These are phyloP conservation scores for Boechera divaricarpa DNA, from an alignment of 345 rosid genomes.

Conservation along the genomic window DNA sequence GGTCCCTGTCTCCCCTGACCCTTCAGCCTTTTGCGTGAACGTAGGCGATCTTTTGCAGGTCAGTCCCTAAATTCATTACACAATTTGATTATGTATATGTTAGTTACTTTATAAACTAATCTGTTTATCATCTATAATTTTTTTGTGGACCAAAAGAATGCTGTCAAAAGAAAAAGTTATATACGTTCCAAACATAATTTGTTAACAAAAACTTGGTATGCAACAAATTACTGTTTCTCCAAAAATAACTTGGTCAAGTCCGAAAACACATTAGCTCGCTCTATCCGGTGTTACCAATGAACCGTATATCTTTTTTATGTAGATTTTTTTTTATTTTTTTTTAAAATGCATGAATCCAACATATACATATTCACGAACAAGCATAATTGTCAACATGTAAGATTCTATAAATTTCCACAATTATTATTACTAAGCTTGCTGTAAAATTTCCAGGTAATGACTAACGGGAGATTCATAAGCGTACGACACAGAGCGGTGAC, in stretches of 20 bases:
- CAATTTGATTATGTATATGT: background rate
- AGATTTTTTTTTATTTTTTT: too few relatives aligned
- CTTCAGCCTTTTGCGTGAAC: slow-evolving; percentile 66
- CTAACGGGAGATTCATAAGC: slow-evolving; percentile 76
- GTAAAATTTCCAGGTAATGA: slow-evolving; percentile 53
- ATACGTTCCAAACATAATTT: too few relatives aligned
- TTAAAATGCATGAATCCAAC: background rate
- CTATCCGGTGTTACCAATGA: too few relatives aligned
- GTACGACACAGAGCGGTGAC: slow-evolving; percentile 77
- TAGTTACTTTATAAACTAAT: background rate
- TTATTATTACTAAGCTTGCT: background rate
- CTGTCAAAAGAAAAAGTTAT: too few relatives aligned
- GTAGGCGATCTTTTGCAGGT: slow-evolving; percentile 88
- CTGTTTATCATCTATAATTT: too few relatives aligned
- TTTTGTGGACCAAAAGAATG: too few relatives aligned
- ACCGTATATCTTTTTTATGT: too few relatives aligned
- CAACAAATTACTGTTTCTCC: too few relatives aligned
- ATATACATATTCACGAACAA: background rate
- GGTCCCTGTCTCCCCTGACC: slow-evolving; percentile 77
- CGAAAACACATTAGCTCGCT: too few relatives aligned
- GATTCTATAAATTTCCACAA: background rate
- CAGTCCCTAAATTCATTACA: slow-evolving; percentile 6
- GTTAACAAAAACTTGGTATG: too few relatives aligned
- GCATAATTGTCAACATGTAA: background rate
- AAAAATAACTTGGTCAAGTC: too few relatives aligned